A percentile compares a stretch with the other conserved stretches of the same genome.
phyloP scores from a whole-genome alignment of 495 filamentous ascomycete genomes.

The Ascobolus immersus region DNA sequence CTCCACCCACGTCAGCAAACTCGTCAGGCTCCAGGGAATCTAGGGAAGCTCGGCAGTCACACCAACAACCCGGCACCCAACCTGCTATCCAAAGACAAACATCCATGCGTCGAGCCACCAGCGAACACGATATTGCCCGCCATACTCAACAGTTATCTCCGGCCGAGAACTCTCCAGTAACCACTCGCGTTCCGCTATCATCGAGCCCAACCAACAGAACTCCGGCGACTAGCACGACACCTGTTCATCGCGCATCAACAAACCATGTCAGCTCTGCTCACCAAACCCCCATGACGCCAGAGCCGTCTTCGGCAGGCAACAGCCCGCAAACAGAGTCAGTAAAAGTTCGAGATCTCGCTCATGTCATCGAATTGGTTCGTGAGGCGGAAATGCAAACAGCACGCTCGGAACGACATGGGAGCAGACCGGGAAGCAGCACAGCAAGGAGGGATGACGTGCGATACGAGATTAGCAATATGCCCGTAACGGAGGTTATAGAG shows the following conservation, averaged over 20 bases:
- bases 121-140: conserved; percentile 8
- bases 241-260: conserved; percentile 2
- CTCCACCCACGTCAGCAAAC: not conserved
- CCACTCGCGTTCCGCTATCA: conserved; percentile 5
- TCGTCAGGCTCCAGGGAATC: no score
- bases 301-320: conserved; percentile 6
- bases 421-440: conserved; percentile 7
- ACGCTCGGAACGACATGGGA: conserved; percentile 6
- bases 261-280: conserved; percentile 3
- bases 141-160: conserved; percentile 7
- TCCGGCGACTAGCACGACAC: not conserved
- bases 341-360: conserved; percentile 9
- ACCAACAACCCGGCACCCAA: not conserved
- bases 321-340: conserved; percentile 9
- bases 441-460: conserved; percentile 10
- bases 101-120: conserved; percentile 7
- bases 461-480: conserved; percentile 97
- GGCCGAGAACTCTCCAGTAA: conserved; percentile 2
- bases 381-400: conserved; percentile 8
- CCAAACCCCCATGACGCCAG: conserved; percentile 6
- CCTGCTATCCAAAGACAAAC: not conserved
- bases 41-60: conserved; percentile 1
- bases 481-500: conserved; percentile 91
- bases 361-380: conserved; percentile 12
- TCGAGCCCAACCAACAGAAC: conserved; percentile 2